These are phyloP conservation scores for Porcisia deanei DNA, from an alignment of 208 protist species.

Conservation along the genomic window DNA sequence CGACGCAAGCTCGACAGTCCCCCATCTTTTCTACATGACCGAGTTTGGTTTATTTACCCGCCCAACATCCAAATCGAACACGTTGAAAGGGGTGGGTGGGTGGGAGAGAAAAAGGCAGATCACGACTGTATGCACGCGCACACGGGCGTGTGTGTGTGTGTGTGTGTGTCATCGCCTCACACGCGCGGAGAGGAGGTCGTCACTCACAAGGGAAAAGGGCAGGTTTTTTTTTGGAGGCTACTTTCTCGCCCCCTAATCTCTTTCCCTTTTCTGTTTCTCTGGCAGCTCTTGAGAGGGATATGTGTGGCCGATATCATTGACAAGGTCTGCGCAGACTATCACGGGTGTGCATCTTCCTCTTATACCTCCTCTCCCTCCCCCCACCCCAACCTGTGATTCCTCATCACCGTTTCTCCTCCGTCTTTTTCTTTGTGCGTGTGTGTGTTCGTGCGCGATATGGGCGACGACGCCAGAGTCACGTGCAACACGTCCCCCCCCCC, in stretches of 20 bases:
- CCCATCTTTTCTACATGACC: too few species aligned
- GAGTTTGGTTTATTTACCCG: background rate
- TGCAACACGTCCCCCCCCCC: background rate
- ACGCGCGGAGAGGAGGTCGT: background rate
- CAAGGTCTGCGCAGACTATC: too few species aligned
- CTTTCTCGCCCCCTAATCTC: background rate
- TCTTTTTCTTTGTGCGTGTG: background rate
- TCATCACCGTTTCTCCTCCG: background rate
- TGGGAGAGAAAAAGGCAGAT: too few species aligned
- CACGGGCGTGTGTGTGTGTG: too few species aligned
- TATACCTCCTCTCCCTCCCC: background rate
- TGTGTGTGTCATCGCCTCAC: background rate
- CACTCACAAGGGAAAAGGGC: background rate
- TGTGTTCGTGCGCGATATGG: background rate
- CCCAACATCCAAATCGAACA: background rate
- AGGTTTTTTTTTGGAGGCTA: too few species aligned
- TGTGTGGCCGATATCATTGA: background rate
- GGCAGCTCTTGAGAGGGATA: background rate
- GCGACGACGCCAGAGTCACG: background rate
- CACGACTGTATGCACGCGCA: too few species aligned
- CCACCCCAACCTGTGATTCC: background rate
- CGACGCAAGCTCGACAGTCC: too few species aligned
- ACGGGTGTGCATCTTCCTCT: background rate
- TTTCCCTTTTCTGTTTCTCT: background rate
- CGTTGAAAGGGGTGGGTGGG: too few species aligned